These are phyloP conservation scores for Flaveria linearis DNA, from an alignment of 129 eudicot genomes.

Conservation along the genomic window DNA sequence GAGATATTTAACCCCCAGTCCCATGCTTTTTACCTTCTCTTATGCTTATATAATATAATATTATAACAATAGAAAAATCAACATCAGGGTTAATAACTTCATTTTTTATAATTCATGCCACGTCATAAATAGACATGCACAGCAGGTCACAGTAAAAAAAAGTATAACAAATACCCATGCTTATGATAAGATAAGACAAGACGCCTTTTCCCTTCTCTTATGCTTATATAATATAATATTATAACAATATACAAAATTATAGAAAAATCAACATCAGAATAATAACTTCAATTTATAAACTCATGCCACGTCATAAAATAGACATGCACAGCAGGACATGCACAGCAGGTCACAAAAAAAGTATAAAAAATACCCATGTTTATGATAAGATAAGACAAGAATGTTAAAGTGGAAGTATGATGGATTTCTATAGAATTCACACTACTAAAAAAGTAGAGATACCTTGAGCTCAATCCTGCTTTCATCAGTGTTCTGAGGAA, in stretches of 20 bases:
- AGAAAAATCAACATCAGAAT: neutral
- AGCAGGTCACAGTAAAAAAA: neutral
- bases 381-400: neutral
- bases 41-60: neutral
- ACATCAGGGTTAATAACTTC: neutral
- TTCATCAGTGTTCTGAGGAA: constrained; percentile 35
- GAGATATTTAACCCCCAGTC: neutral
- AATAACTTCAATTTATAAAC: neutral
- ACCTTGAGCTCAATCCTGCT: constrained; percentile 71
- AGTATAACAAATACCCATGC: neutral
- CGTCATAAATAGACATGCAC: neutral
- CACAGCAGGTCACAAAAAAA: neutral
- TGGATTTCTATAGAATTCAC: neutral
- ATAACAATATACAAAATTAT: neutral
- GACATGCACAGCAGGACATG: neutral
- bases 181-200: neutral
- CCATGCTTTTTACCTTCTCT: too few species aligned
- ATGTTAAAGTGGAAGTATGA: neutral
- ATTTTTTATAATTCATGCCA: neutral
- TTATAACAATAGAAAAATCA: neutral
- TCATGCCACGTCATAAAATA: neutral
- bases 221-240: neutral
- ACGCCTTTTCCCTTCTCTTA: neutral
- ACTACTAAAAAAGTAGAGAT: constrained; percentile 11
- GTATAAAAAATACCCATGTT: neutral